Evolutionary conservation across 768 basidiomycete genomes (phyloP), one percentile per base, ranked within the genome.

Genomic region (Hygrophoropsis aurantiaca): DNA sequence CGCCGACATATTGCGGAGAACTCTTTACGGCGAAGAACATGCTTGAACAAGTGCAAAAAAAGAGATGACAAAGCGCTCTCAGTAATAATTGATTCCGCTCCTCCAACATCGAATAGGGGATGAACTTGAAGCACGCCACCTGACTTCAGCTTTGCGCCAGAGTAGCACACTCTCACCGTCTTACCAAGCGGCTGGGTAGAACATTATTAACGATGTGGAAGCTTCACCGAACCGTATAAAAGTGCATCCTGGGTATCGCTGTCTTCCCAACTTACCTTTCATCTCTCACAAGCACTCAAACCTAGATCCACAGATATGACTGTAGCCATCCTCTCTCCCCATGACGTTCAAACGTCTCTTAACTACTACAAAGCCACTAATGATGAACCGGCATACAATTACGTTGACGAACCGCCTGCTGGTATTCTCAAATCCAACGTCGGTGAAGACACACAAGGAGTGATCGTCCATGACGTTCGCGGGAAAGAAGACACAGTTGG

Each of bases 341-440:
- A 59, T 26, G 66, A 71, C 55, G 66, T 73, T 26, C 62, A 57
- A 11, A 67, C 71, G 19, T 64, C 58, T 18, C 61, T 74, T 54
- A 71, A 74, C 56, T 74, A 74, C 44, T 58, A 61, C 51, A 38
- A 44, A 0, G 58, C 69, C 1, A 46, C 50, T 3, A 56, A 58
- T 13, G 50, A 53, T 33, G 67, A 72, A 36, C 37, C 59, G 2
- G 65, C 72, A 0, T 73, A 64, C 58, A 57, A 62, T 40, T 72
- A 71, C 47, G 62, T 66, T 27, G 50, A 60, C 34, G 50, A 56
- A 0, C 63, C 68, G 2, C 67, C 59, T 1, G 56, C 46, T 2
- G 63, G 61, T 27, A 49, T 51, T 41, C 64, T 41, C 48, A 63
- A 23, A 49, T 43, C 53, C 38, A 74, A 74, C 49, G 24, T 72